Evolutionary conservation across 768 basidiomycete genomes (phyloP), one percentile per base, ranked within the genome.

Genomic region (Amanita fuliginea): DNA sequence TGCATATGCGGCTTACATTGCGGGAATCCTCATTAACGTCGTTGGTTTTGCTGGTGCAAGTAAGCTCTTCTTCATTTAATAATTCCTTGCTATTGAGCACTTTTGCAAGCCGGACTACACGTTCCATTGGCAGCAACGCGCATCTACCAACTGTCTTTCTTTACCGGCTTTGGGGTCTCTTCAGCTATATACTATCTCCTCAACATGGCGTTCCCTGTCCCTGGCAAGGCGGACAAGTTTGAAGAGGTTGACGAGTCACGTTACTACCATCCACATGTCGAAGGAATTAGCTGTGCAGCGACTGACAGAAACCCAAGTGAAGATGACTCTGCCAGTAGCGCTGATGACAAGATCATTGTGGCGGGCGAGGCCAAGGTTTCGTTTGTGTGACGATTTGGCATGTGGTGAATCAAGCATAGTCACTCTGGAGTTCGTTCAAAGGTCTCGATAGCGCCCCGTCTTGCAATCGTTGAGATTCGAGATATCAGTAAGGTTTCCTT

Each of bases 1-100:
- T 26, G 80, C 82, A 5, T 85, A 83, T 53, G 71, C 72, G 0
- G 78, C 80, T 1, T 86, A 86, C 60, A 69, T 83, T 48, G 59
- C 79, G 35, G 86, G 89, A n/a, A 86, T 92, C 54, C 69, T 85
- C 7, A 83, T 90, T 62, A 91, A 91, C 61, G 78, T 86, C 11
- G 80, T 86, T 34, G 88, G 86, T 4, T 91, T 91, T 54, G 81
- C 80, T 9, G 83, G 85, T 47, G 82, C 84, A 13, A 81, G 81
- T 76, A 59, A 54, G 76, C 70, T 24, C 22, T 24, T 24, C 5
- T 24, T 24, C 49, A n/a, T n/a, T n/a, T n/a, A n/a, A n/a, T n/a
- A n/a, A n/a, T n/a, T n/a, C 43, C 9, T 40, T 52, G 37, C 48
- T 36, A 32, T n/a, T n/a, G n/a, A 19, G n/a, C 46, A 11, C 34